Percentiles rank a stretch among this genome's conserved stretches.
phyloP scores from a whole-genome alignment of 345 rosid species.

The Moricandia moricandioides region DNA sequence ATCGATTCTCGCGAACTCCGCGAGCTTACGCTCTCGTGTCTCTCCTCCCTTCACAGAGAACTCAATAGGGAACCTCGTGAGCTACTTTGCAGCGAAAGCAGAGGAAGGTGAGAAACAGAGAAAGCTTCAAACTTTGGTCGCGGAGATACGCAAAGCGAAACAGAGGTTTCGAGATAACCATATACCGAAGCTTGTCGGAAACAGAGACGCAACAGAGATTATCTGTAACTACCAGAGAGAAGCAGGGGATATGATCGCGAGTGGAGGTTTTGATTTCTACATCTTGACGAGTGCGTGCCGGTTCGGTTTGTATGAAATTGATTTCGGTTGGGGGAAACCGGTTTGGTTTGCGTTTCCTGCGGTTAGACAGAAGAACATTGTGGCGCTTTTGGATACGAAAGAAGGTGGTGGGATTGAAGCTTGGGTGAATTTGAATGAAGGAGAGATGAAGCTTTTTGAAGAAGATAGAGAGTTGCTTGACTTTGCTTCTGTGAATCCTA shows the following conservation, averaged over 20 bases:
- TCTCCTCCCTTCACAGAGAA: slow-evolving; percentile 36
- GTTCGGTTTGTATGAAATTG: slow-evolving; percentile 29
- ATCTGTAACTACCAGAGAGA: slow-evolving; percentile 20
- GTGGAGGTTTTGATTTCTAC: slow-evolving; percentile 33
- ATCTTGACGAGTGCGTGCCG: slow-evolving; percentile 29
- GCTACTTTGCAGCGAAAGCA: slow-evolving; percentile 35
- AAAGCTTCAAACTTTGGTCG: slow-evolving; percentile 33
- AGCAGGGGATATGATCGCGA: slow-evolving; percentile 16
- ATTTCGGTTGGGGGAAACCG: slow-evolving; percentile 48
- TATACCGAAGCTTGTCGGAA: slow-evolving; percentile 15
- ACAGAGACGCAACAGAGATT: slow-evolving; percentile 10
- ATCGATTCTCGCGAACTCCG: slow-evolving; percentile 35
- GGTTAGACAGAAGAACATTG: slow-evolving; percentile 38
- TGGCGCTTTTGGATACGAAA: slow-evolving; percentile 40
- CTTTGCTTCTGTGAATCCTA: slow-evolving; percentile 30
- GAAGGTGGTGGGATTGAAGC: slow-evolving; percentile 42
- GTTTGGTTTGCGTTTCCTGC: slow-evolving; percentile 36
- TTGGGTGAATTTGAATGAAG: slow-evolving; percentile 36
- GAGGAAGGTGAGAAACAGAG: slow-evolving; percentile 16
- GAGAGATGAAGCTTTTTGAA: slow-evolving; percentile 41
- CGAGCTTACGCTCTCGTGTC: slow-evolving; percentile 38
- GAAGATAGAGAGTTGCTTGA: slow-evolving; percentile 22
- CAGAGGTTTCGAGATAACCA: slow-evolving; percentile 32
- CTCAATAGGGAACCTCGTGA: slow-evolving; percentile 46
- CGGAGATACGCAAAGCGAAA: slow-evolving; percentile 21